A percentile compares a stretch with the other conserved stretches of the same genome.
These are phyloP conservation scores for Colletotrichum noveboracense DNA, from an alignment of 2,329 filamentous ascomycete genomes.

Conservation along the genomic window DNA sequence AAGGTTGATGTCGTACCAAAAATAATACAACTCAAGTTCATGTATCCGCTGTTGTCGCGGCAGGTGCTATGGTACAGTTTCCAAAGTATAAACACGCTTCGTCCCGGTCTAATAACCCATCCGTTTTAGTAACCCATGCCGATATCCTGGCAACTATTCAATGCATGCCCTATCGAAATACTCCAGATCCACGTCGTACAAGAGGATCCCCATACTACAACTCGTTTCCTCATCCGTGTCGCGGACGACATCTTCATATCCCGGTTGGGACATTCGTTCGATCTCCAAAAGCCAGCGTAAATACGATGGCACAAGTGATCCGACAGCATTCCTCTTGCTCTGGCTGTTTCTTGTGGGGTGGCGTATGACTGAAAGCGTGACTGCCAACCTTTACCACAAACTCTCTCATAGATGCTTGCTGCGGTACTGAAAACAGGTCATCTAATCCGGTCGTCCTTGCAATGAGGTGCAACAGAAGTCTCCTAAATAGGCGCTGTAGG, in stretches of 20 bases:
- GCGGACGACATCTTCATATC: not conserved
- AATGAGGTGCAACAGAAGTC: not conserved
- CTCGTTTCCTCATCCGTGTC: not conserved
- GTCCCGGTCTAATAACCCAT: not conserved
- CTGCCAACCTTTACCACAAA: not conserved
- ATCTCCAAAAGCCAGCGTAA: not conserved
- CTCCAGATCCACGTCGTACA: not conserved
- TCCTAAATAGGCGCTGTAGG: not conserved
- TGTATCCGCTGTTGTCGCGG: not conserved
- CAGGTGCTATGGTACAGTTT: not conserved
- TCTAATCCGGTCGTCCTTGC: not conserved
- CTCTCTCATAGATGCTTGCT: not conserved
- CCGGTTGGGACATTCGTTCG: not conserved
- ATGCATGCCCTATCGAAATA: not conserved
- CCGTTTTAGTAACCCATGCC: not conserved
- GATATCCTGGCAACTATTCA: not conserved
- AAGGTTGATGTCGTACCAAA: too few relatives aligned
- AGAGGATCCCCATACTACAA: not conserved
- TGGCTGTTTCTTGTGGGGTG: not conserved
- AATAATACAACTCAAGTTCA: too few relatives aligned
- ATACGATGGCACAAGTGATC: not conserved
- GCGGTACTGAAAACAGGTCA: not conserved
- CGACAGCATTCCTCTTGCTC: not conserved
- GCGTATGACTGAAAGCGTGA: accelerated
- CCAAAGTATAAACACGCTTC: not conserved